A percentile compares a stretch with the other conserved stretches of the same genome.
phyloP scores from a whole-genome alignment of 495 filamentous ascomycete species.

The Aspergillus egyptiacus region DNA sequence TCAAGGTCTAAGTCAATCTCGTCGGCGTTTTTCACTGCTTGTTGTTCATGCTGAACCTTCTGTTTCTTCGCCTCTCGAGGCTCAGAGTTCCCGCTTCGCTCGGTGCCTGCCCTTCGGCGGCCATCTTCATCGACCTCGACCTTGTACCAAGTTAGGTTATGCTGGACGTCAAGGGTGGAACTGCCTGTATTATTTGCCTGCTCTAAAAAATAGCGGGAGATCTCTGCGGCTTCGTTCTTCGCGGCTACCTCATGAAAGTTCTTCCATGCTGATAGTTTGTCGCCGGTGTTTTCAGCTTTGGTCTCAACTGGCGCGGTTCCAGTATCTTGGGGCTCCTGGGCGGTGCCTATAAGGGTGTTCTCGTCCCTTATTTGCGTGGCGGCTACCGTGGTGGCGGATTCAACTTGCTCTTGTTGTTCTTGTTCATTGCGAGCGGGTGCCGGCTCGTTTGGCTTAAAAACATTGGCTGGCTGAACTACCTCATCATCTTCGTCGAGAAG shows the following conservation, averaged over 20 bases:
- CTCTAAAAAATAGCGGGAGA: conserved; percentile 18
- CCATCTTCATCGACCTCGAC: conserved; percentile 20
- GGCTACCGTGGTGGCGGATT: background rate
- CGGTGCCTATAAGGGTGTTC: background rate
- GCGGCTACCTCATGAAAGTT: conserved; percentile 27
- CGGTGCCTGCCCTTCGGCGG: conserved; percentile 15
- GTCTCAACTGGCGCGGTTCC: background rate
- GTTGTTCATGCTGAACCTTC: conserved; percentile 15
- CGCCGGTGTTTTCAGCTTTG: background rate
- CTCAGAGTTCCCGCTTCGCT: conserved; percentile 6
- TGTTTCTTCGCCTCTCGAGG: conserved; percentile 21
- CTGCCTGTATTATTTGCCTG: background rate
- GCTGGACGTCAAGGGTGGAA: conserved; percentile 2
- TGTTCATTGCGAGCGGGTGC: background rate
- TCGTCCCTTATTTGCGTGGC: background rate
- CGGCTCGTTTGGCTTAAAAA: background rate
- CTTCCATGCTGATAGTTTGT: conserved; percentile 29
- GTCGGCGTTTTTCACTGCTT: conserved; percentile 36
- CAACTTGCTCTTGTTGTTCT: background rate
- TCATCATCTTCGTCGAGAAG: conserved; percentile 5
- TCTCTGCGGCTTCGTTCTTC: conserved; percentile 25
- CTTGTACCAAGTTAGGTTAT: conserved; percentile 27
- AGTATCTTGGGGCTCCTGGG: background rate
- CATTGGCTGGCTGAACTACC: background rate
- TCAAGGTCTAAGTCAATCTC: conserved; percentile 53